phyloP scores from a whole-genome alignment of 495 filamentous ascomycete genomes.

The Saxophila tyrrhenica region DNA sequence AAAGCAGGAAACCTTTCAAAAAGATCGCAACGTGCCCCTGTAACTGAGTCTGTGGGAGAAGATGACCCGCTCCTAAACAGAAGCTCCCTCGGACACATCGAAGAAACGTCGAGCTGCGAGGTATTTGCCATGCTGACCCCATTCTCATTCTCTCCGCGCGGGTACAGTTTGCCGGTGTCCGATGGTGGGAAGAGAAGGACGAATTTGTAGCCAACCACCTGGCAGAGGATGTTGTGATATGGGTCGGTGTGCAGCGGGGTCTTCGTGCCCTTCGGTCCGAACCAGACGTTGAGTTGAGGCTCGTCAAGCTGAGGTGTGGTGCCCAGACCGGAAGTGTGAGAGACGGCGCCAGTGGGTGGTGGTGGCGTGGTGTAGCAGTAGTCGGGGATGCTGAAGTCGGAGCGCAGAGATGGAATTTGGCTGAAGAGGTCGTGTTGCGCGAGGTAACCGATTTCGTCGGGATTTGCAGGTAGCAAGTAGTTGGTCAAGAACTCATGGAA shows the following conservation, averaged over 20 bases:
- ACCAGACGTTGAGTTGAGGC: constrained; percentile 65
- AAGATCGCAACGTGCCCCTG: background rate
- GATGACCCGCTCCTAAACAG: background rate
- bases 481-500: constrained; percentile 61
- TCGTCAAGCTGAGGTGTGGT: constrained; percentile 18
- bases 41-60: background rate
- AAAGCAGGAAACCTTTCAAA: constrained; percentile 43
- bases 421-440: constrained; percentile 81
- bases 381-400: constrained; percentile 72
- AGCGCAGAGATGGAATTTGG: constrained; percentile 66
- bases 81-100: background rate
- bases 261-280: constrained; percentile 78
- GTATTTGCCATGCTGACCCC: constrained; percentile 91
- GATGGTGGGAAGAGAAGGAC: constrained; percentile 69
- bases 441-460: constrained; percentile 45
- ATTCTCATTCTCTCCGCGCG: constrained; percentile 54
- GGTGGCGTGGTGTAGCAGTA: constrained; percentile 51
- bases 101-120: constrained; percentile 53
- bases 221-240: constrained; percentile 83
- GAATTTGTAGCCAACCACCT: constrained; percentile 88
- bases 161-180: constrained; percentile 48
- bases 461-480: constrained; percentile 26
- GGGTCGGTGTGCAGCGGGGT: constrained; percentile 90
- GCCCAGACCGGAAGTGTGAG: constrained; percentile 28
- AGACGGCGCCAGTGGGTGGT: constrained; percentile 14